Evolutionary conservation across 2,329 filamentous ascomycete genomes (phyloP).

Genomic region (Paraconiothyrium brasiliense): DNA sequence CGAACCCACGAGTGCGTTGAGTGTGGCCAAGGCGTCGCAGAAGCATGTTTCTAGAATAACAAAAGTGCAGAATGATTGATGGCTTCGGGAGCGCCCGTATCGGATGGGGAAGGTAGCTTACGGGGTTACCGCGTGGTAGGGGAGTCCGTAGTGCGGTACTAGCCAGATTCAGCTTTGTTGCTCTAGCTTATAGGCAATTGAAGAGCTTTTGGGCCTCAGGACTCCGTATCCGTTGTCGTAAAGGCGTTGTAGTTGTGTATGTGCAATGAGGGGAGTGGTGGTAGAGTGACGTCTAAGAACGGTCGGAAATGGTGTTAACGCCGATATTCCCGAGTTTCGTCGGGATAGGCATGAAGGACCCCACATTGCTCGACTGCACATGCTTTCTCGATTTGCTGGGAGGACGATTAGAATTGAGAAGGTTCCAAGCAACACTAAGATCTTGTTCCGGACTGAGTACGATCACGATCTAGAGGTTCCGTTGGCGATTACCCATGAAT

Average conservation of each 20-base stretch:
- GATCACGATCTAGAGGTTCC: no score
- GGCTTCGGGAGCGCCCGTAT: background rate
- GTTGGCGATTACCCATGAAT: no score
- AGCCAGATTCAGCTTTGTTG: background rate
- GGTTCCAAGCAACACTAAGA: no score
- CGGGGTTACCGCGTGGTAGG: conserved; percentile 3
- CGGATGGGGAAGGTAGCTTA: conserved; percentile 10
- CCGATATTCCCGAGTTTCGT: background rate
- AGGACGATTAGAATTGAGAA: background rate
- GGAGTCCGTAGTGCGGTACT: conserved; percentile 1
- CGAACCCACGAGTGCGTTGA: background rate
- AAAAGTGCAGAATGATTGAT: background rate
- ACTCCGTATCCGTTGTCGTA: background rate
- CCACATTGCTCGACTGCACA: background rate
- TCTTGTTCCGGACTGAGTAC: no score
- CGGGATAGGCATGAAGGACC: background rate
- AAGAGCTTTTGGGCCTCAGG: background rate
- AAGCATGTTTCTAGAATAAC: conserved; percentile 6
- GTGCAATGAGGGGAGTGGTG: background rate
- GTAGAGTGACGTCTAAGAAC: conserved; percentile 1
- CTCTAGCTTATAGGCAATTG: background rate
- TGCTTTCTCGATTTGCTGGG: background rate
- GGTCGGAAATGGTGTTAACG: background rate
- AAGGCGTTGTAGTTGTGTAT: background rate
- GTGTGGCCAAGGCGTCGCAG: background rate